These are phyloP conservation scores for Petunia axillaris DNA, from an alignment of 257 asterid genomes.

Conservation along the genomic window DNA sequence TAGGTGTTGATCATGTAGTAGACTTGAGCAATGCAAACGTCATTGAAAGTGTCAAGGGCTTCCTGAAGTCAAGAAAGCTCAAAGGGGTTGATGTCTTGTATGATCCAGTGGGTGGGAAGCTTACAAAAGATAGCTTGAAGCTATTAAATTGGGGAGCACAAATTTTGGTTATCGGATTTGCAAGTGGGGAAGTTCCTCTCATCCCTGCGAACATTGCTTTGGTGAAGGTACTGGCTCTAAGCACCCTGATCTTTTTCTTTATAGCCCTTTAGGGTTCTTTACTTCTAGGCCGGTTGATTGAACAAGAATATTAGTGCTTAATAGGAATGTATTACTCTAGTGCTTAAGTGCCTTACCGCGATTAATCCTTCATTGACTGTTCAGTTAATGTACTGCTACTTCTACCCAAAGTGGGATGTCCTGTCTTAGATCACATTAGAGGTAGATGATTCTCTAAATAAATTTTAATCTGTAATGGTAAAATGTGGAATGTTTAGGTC, in stretches of 20 bases:
- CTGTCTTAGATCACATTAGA: neutral
- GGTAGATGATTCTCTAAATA: neutral
- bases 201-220: conserved; percentile 90
- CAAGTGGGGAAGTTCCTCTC: conserved; percentile 90
- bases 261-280: neutral
- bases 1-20: conserved; percentile 90
- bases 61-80: conserved; percentile 68
- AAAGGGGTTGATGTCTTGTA: conserved; percentile 93
- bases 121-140: conserved; percentile 73
- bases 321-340: conserved; percentile 2
- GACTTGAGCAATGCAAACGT: conserved; percentile 74
- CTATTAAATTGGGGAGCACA: conserved; percentile 96
- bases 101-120: conserved; percentile 98
- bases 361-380: neutral
- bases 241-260: conserved; percentile 4
- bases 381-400: neutral
- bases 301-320: neutral
- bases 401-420: neutral
- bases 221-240: conserved; percentile 68
- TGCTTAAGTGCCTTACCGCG: neutral
- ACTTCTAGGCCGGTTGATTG: neutral
- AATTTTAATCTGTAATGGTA: neutral
- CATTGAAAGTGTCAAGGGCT: conserved; percentile 72
- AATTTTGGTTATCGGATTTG: conserved; percentile 90
- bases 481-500: neutral